phyloP scores from a whole-genome alignment of 257 asterid species.

The Penstemon eatonii region DNA sequence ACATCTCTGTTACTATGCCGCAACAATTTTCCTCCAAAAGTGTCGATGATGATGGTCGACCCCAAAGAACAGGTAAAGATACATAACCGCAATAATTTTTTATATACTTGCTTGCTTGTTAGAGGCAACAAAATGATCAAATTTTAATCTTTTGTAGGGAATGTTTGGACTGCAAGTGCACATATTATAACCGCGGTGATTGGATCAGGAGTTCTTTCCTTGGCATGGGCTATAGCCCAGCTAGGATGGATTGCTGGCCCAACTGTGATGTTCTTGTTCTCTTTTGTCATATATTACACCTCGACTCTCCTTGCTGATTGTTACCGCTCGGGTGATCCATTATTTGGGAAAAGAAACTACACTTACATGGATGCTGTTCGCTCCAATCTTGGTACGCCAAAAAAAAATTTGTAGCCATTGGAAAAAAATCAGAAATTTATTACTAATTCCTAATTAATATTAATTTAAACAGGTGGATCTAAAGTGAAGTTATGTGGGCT shows the following conservation, averaged over 20 bases:
- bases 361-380: slow-evolving; percentile 66
- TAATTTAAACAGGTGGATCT: slow-evolving; percentile 38
- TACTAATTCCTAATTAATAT: not conserved
- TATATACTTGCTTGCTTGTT: not conserved
- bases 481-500: slow-evolving; percentile 50
- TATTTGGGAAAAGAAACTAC: slow-evolving; percentile 58
- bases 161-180: slow-evolving; percentile 62
- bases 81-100: not conserved
- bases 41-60: slow-evolving; percentile 58
- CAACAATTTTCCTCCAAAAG: slow-evolving; percentile 41
- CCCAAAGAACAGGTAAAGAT: slow-evolving; percentile 51
- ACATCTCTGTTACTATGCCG: slow-evolving; percentile 44
- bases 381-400: slow-evolving; percentile 46
- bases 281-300: slow-evolving; percentile 55
- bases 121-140: not conserved
- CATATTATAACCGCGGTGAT: slow-evolving; percentile 62
- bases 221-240: slow-evolving; percentile 66
- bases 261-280: slow-evolving; percentile 52
- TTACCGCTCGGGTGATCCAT: slow-evolving; percentile 54
- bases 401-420: too few species aligned
- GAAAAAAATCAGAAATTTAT: not conserved
- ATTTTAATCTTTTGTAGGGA: slow-evolving; percentile 32
- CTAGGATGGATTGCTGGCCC: slow-evolving; percentile 69
- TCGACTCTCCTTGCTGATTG: slow-evolving; percentile 61
- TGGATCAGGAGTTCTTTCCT: slow-evolving; percentile 60